phyloP scores from a whole-genome alignment of 1,139 yeast genomes.

The Dujonia santamariae region DNA sequence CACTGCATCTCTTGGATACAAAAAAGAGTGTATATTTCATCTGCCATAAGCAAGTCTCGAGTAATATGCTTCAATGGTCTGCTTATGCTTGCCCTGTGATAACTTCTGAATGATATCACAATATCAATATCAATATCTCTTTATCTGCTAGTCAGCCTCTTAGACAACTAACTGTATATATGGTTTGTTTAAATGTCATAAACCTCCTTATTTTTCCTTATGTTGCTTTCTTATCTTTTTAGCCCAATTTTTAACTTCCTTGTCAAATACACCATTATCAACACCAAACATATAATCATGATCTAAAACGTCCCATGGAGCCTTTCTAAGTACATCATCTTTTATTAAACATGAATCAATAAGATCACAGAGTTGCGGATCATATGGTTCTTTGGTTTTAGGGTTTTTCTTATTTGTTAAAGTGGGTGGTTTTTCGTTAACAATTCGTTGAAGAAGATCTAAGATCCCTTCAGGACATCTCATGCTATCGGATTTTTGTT shows the following conservation, averaged over 20 bases:
- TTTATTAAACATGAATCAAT: constrained; percentile 66
- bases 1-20: too few relatives aligned
- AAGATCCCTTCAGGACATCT: constrained; percentile 78
- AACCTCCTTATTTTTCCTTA: constrained; percentile 21
- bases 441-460: constrained; percentile 87
- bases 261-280: constrained; percentile 37
- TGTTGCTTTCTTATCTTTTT: constrained; percentile 34
- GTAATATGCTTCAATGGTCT: too few relatives aligned
- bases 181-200: too few relatives aligned
- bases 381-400: constrained; percentile 25
- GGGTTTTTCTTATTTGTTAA: constrained; percentile 34
- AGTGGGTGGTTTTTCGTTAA: constrained; percentile 86
- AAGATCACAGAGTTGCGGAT: constrained; percentile 52
- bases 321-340: constrained; percentile 60
- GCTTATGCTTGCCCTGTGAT: too few relatives aligned
- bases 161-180: too few relatives aligned
- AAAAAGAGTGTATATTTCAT: too few relatives aligned
- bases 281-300: constrained; percentile 46
- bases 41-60: too few relatives aligned
- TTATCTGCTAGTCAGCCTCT: too few relatives aligned
- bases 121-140: too few relatives aligned
- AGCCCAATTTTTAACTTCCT: constrained; percentile 51
- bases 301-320: constrained; percentile 55
- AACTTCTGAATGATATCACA: too few relatives aligned
- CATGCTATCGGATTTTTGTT: constrained; percentile 6